Conservation (phyloP, 2,329 filamentous ascomycete genomes). For the Colletotrichum tropicicola region DNA sequence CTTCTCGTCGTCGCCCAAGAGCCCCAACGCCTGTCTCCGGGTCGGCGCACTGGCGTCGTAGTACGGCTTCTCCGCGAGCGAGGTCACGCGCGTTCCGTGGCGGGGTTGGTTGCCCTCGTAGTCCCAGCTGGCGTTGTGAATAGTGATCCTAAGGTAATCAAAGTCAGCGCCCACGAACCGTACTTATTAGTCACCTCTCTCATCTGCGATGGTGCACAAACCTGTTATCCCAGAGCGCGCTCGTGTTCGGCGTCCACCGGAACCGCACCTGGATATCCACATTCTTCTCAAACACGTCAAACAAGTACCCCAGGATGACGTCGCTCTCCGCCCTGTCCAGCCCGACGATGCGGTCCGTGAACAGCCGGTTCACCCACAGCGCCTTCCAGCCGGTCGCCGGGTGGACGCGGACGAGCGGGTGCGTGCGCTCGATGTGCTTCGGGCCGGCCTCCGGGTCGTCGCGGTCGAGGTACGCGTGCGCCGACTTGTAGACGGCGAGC, state of each 20-base stretch:
- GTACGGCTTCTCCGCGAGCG: constrained; percentile 75
- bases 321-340: constrained; percentile 76
- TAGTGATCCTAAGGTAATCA: constrained; percentile 76
- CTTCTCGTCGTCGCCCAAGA: constrained; percentile 66
- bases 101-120: constrained; percentile 73
- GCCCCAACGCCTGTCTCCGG: constrained; percentile 70
- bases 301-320: constrained; percentile 72
- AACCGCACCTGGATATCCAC: constrained; percentile 78
- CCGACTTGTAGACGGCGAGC: constrained; percentile 70
- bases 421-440: constrained; percentile 71
- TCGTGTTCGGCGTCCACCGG: constrained; percentile 73
- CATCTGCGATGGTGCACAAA: too few species aligned
- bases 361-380: constrained; percentile 75
- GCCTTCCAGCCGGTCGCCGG: constrained; percentile 80
- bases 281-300: constrained; percentile 73
- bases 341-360: constrained; percentile 75
- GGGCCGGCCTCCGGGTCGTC: constrained; percentile 68
- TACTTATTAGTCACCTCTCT: too few species aligned
- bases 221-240: constrained; percentile 77
- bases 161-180: too few species aligned
- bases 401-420: constrained; percentile 76
- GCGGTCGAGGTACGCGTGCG: constrained; percentile 74
- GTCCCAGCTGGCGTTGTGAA: constrained; percentile 80
- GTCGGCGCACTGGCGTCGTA: constrained; percentile 73
- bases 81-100: constrained; percentile 77